phyloP scores from a whole-genome alignment of 805 yeast species.

The Kazachstania taianensis region DNA sequence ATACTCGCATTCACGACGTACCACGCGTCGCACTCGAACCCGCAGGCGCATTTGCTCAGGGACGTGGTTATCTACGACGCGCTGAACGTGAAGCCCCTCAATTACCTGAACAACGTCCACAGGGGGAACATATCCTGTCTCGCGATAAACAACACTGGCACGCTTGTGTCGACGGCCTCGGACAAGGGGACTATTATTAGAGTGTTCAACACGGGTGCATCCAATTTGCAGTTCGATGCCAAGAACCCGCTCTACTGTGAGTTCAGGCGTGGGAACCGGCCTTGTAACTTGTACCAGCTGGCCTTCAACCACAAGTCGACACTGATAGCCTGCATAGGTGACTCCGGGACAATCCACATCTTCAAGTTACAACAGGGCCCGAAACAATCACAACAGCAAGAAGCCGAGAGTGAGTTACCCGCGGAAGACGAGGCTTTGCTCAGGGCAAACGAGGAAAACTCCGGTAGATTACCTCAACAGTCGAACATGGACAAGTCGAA shows the following conservation, averaged over 20 bases:
- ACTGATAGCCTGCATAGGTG: conserved; percentile 69
- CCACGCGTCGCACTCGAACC: conserved; percentile 27
- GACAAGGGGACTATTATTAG: conserved; percentile 63
- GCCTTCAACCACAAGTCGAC: conserved; percentile 53
- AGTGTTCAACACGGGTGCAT: conserved; percentile 47
- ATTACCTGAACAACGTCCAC: conserved; percentile 30
- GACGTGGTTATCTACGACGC: conserved; percentile 72
- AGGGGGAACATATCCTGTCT: conserved; percentile 24
- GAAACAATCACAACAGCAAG: not conserved
- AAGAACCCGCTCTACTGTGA: conserved; percentile 32
- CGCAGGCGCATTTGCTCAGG: conserved; percentile 33
- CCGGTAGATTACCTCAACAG: conserved; percentile 3
- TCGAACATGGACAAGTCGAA: conserved; percentile 15
- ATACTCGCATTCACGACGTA: conserved; percentile 25
- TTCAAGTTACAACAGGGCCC: conserved; percentile 48
- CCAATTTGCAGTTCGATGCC: conserved; percentile 29
- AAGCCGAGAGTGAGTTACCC: not conserved
- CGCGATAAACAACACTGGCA: conserved; percentile 49
- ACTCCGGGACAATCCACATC: conserved; percentile 84
- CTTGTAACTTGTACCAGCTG: conserved; percentile 59
- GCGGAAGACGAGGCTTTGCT: conserved; percentile 9
- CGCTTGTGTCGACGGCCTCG: conserved; percentile 54
- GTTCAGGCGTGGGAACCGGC: conserved; percentile 66
- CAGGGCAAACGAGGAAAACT: conserved; percentile 6
- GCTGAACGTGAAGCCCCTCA: conserved; percentile 58